These are phyloP conservation scores for Raphanus raphanistrum DNA, from an alignment of 345 rosid genomes.

Conservation along the genomic window DNA sequence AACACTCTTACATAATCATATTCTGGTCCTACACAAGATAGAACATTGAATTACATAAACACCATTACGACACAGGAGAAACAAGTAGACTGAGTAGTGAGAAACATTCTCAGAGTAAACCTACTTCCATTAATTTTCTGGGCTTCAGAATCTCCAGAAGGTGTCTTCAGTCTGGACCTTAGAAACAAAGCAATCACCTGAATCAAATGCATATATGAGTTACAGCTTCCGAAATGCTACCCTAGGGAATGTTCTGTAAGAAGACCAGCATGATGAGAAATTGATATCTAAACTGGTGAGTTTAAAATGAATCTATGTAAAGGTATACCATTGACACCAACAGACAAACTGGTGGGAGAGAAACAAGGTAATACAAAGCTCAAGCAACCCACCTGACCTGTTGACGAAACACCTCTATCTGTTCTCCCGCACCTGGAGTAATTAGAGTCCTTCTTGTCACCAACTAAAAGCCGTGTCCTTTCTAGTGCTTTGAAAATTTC, in stretches of 20 bases:
- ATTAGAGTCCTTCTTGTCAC: slow-evolving; percentile 67
- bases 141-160: slow-evolving; percentile 34
- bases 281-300: not conserved
- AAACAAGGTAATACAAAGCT: not conserved
- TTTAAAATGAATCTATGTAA: not conserved
- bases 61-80: not conserved
- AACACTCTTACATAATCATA: slow-evolving; percentile 84
- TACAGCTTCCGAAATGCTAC: slow-evolving; percentile 7
- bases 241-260: not conserved
- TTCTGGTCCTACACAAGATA: slow-evolving; percentile 55
- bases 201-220: slow-evolving; percentile 21
- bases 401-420: slow-evolving; percentile 91
- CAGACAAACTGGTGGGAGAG: not conserved
- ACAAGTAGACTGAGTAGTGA: not conserved
- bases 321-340: not conserved
- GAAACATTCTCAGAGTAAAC: slow-evolving; percentile 20
- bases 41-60: slow-evolving; percentile 16
- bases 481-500: slow-evolving; percentile 86
- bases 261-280: slow-evolving; percentile 2
- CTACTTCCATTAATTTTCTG: slow-evolving; percentile 43
- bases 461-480: slow-evolving; percentile 75
- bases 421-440: slow-evolving; percentile 98
- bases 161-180: slow-evolving; percentile 62
- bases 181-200: slow-evolving; percentile 85
- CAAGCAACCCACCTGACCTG: slow-evolving; percentile 74